A percentile compares a stretch with the other conserved stretches of the same genome.
phyloP scores from a whole-genome alignment of 2,329 filamentous ascomycete species.

The Blastomyces emzantsi region DNA sequence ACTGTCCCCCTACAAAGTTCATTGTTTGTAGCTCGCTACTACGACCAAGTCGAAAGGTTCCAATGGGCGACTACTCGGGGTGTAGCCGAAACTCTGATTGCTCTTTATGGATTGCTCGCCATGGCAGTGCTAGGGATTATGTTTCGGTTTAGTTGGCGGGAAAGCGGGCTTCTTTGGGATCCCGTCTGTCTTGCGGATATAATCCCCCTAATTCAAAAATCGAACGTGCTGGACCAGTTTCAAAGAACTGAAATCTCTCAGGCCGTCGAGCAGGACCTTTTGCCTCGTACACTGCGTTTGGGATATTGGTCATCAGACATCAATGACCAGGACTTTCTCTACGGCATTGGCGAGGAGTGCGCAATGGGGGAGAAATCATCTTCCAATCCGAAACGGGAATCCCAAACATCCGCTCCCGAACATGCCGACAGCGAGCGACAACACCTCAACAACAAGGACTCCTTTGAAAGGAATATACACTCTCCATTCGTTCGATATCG shows the following conservation, averaged over 20 bases:
- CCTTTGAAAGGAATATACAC: conserved; percentile 44
- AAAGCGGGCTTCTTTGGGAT: conserved; percentile 79
- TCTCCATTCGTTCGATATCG: conserved; percentile 49
- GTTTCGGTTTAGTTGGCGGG: conserved; percentile 54
- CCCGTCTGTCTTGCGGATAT: conserved; percentile 72
- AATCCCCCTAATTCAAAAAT: conserved; percentile 65
- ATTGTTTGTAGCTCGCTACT: conserved; percentile 59
- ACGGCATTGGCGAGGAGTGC: conserved; percentile 63
- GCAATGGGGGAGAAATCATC: conserved; percentile 39
- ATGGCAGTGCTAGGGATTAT: conserved; percentile 50
- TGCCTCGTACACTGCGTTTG: conserved; percentile 58
- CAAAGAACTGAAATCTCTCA: conserved; percentile 55
- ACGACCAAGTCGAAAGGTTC: conserved; percentile 55
- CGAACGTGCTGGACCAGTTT: conserved; percentile 68
- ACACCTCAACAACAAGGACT: conserved; percentile 32
- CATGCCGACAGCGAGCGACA: conserved; percentile 33
- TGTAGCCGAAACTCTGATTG: conserved; percentile 68
- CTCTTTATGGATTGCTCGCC: conserved; percentile 60
- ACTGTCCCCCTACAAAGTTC: conserved; percentile 73
- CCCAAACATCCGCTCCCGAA: conserved; percentile 23
- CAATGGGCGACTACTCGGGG: conserved; percentile 70
- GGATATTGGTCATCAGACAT: conserved; percentile 66
- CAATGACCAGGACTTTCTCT: conserved; percentile 61
- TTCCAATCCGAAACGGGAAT: conserved; percentile 25
- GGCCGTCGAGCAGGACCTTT: conserved; percentile 39